Conservation (phyloP, 495 filamentous ascomycete genomes). For the Trichoderma reesei region DNA sequence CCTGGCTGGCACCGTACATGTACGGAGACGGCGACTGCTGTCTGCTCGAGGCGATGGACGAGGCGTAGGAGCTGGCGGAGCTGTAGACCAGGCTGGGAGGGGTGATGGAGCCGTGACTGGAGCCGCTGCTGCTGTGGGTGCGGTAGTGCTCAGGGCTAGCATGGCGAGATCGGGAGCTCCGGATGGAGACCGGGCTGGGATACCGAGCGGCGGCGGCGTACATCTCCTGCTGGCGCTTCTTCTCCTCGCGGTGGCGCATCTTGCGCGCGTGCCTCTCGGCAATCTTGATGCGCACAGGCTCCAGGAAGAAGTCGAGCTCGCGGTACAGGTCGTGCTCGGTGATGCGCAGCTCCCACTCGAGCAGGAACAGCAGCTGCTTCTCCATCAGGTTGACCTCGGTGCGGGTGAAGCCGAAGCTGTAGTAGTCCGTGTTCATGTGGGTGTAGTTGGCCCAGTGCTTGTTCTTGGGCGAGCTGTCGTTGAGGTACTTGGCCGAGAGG, state of each 20-base stretch:
- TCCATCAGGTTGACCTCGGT: slow-evolving; percentile 98
- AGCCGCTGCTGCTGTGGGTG: slow-evolving; percentile 20
- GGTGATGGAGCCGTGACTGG: slow-evolving; percentile 25
- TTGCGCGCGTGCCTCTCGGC: slow-evolving; percentile 29
- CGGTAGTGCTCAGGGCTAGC: slow-evolving; percentile 23
- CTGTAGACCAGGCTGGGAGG: slow-evolving; percentile 34
- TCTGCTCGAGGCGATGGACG: slow-evolving; percentile 23
- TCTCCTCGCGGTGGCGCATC: slow-evolving; percentile 35
- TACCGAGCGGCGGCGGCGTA: slow-evolving; percentile 18
- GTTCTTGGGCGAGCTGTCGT: slow-evolving; percentile 98
- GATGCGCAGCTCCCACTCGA: slow-evolving; percentile 89
- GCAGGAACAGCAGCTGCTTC: slow-evolving; percentile 85
- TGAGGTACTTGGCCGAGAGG: slow-evolving; percentile 90
- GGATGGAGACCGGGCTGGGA: slow-evolving; percentile 27
- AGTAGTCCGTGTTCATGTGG: slow-evolving; percentile 52
- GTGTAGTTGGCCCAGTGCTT: slow-evolving; percentile 98
- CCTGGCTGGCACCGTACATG: slow-evolving; percentile 22
- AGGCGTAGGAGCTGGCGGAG: slow-evolving; percentile 30
- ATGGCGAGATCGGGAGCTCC: slow-evolving; percentile 28
- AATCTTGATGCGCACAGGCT: slow-evolving; percentile 57
- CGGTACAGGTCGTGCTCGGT: slow-evolving; percentile 72
- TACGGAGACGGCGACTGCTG: slow-evolving; percentile 23
- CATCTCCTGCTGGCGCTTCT: slow-evolving; percentile 23
- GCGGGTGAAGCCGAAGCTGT: slow-evolving; percentile 80
- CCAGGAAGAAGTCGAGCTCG: slow-evolving; percentile 81